Conservation (phyloP, 129 eudicot species). For the Cynara cardunculus region DNA sequence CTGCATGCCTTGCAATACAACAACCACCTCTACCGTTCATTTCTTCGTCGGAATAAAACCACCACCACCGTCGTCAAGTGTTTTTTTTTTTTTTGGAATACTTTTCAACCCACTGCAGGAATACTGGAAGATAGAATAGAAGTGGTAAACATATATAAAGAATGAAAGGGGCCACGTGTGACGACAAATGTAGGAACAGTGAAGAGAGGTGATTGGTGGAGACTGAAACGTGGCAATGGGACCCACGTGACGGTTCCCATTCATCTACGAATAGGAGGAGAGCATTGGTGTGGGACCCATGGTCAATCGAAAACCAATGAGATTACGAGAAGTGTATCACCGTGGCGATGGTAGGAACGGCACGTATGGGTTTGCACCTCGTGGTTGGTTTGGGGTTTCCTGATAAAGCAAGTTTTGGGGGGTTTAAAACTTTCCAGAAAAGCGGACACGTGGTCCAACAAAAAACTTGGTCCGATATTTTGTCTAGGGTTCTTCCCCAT, state of each 20-base stretch:
- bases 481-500: slow-evolving; percentile 22
- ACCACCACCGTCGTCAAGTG: background rate
- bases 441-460: slow-evolving; percentile 39
- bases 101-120: background rate
- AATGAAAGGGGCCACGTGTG: slow-evolving; percentile 36
- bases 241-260: slow-evolving; percentile 29
- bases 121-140: slow-evolving; percentile 11
- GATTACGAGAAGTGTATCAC: slow-evolving; percentile 35
- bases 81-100: background rate
- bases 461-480: slow-evolving; percentile 3
- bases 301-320: slow-evolving; percentile 23
- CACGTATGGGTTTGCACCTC: slow-evolving; percentile 29
- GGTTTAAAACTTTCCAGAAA: slow-evolving; percentile 26
- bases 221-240: slow-evolving; percentile 39
- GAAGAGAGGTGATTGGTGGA: slow-evolving; percentile 42
- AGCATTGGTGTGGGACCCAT: slow-evolving; percentile 27
- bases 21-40: slow-evolving; percentile 65
- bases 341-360: slow-evolving; percentile 24
- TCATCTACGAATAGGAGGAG: background rate
- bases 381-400: slow-evolving; percentile 20
- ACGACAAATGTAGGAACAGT: slow-evolving; percentile 20
- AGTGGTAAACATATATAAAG: slow-evolving; percentile 28
- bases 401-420: slow-evolving; percentile 26
- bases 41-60: background rate
- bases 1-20: slow-evolving; percentile 56